phyloP scores from a whole-genome alignment of 164 flowering plant genomes.

The Vitis rupestris region DNA sequence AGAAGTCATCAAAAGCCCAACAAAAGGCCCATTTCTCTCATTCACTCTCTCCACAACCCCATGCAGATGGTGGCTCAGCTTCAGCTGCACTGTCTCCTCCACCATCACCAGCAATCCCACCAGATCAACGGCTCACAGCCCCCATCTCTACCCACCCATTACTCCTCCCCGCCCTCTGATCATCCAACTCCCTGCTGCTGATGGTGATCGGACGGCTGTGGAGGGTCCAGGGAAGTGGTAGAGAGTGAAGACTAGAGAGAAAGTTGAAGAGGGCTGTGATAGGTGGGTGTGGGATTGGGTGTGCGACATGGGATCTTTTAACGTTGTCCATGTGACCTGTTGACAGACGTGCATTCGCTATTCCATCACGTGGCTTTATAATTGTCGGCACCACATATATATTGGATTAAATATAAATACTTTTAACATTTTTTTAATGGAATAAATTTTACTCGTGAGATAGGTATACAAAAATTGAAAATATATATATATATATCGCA shows the following conservation, averaged over 20 bases:
- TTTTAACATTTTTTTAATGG: too few relatives aligned
- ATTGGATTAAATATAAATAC: too few relatives aligned
- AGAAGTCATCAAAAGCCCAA: slow-evolving; percentile 52
- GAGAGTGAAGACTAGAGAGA: neutral
- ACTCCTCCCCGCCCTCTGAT: neutral
- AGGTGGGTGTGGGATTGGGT: neutral
- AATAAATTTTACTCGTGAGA: too few relatives aligned
- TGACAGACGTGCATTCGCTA: too few relatives aligned
- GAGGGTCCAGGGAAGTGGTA: neutral
- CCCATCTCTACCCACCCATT: neutral
- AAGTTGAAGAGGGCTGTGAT: too few relatives aligned
- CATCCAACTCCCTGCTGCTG: neutral
- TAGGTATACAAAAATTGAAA: too few relatives aligned
- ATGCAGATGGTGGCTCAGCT: slow-evolving; percentile 29
- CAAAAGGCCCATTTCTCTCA: slow-evolving; percentile 34
- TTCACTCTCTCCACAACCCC: slow-evolving; percentile 36
- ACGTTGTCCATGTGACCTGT: too few relatives aligned
- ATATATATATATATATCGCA: too few relatives aligned
- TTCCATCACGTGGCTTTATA: too few relatives aligned
- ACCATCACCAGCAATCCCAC: slow-evolving; percentile 6
- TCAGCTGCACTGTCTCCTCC: slow-evolving; percentile 24
- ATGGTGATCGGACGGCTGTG: neutral
- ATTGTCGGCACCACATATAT: too few relatives aligned
- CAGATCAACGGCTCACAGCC: neutral
- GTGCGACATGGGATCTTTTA: neutral